Evolutionary conservation across 2,329 filamentous ascomycete species (phyloP), one percentile per base, ranked within the genome.

Genomic region (Epicoccum sorghinum): DNA sequence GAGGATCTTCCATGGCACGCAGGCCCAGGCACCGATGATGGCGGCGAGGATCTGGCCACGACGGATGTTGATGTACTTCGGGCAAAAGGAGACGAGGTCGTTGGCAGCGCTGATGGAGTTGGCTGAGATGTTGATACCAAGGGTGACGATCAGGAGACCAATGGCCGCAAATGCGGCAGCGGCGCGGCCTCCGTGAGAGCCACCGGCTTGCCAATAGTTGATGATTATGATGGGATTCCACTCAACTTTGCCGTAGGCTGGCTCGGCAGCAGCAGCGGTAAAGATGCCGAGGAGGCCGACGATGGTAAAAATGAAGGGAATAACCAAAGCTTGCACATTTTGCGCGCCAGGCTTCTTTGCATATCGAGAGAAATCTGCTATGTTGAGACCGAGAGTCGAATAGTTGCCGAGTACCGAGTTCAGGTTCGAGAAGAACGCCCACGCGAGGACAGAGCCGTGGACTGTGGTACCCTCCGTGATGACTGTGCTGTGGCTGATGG

Each of bases 351-450:
- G 69, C 64, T 25, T 65, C 36, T 67, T 66, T 7, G 75, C 66
- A 47, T 77, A 79, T 36, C 76, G 68, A 4, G 74, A 73, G 58
- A 77, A 78, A 58, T 78, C 77, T 29, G 69, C 73, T n/a, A 70
- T 68, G 57, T 74, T 75, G 5, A 67, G 51, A 36, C 64, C 65
- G 18, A 70, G 44, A 13, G 66, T 68, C 12, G 64, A 60, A 36
- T 68, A 70, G 43, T 70, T 68, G 22, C 67, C 67, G 32, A 69
- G 47, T 4, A 68, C 65, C 25, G 58, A 60, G 49, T 68, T 66
- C 35, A 68, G 55, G 32, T 68, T 61, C 27, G 43, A 33, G 43
- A 65, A 65, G 42, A 64, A 64, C 5, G 66, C 58, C 61, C 64
- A 64, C 22, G 61, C 46, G 44, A 74, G 59, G 9, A 47, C 53